Evolutionary conservation across 129 eudicot genomes (phyloP), one percentile per base, ranked within the genome.

Genomic region (Saposhnikovia divaricata): DNA sequence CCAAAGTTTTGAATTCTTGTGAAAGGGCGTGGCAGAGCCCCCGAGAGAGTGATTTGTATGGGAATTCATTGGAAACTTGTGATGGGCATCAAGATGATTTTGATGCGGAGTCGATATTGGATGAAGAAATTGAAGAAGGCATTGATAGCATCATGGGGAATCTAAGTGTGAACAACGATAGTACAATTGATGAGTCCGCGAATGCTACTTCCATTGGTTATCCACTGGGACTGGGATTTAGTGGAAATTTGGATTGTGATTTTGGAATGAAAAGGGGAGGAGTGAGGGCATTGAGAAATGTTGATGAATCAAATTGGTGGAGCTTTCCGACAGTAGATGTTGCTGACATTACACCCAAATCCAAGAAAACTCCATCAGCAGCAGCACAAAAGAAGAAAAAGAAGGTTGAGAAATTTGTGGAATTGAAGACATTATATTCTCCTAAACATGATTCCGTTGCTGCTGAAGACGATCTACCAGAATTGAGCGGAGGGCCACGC

Each of bases 131-230:
- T 43, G 99, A 87, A 77, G 90, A 85, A 77, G 97, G 98, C 27
- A 91, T 95, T 72, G 97, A 95, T 73, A 89, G 97, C 28, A 92
- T 95, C 42, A 81, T 95, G 96, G 99, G 98, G 75, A 82, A 86
- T 51, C 40, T 81, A 73, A 76, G 78, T 10, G 80, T 38, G 38
- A 80, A 81, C 77, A 85, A 40, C 45, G 92, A 83, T 0, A 39
- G 80, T 59, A 3, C 11, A 16, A 34, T 55, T 34, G 77, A 81
- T 14, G 81, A 84, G 73, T 77, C 84, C 4, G 76, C 74, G 43
- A 76, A 78, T 37, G 74, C 47, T 48, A 84, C 81, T 75, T 88
- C 93, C 48, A 90, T 87, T 27, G 99, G 99, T 27, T 92, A 87
- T 59, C 99, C 97, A 12, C 76, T 95, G 82, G 97, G 97, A 23